Base-by-base conservation (phyloP, 1,284 basidiomycete species). In the Porphyrellus sp. region DNA sequence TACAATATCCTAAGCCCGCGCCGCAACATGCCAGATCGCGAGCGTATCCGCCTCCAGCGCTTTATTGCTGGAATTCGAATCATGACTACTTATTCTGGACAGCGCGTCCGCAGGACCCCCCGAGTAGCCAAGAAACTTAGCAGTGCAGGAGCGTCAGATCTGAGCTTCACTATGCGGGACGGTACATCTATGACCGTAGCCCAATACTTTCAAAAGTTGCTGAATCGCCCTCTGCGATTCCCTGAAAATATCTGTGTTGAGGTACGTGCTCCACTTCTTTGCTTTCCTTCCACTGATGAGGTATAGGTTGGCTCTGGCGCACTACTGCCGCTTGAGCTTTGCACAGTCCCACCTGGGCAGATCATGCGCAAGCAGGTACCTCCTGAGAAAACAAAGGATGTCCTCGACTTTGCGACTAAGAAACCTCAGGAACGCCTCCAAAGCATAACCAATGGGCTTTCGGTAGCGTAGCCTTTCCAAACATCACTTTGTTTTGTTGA, bases 341-440 rank as follows among this genome's bases (percentile, higher is more conserved):
- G 87, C 61, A 68, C 60, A 0, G 82, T 91, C 5, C 76, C 77
- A 0, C 70, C 77, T 0, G 88, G 88, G 0, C 89, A 91, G 59
- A 82, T 89, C 42, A 83, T 89, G 79, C 75, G 83, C 37, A 86
- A 85, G 60, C 84, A 85, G 56, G 76, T 90, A 1, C 86, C 87
- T 0, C 72, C 81, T 0, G 81, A 87, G 53, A 81, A 82, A 61
- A 85, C 81, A 0, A 81, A 77, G 52, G 77, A 80, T 8, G 82
- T 89, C 8, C 73, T 89, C 2, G 77, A 80, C 0, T 90, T 90
- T 61, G 81, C 88, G 0, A 89, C 88, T 0, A 86, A 85, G 69
- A 75, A 67, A 51, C 86, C 86, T 0, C 58, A 64, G 2, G 82
- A 85, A 2, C 79, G 86, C n/a, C 68, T 88, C 2, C 64, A 66